phyloP scores from a whole-genome alignment of 2,329 filamentous ascomycete genomes.

The Lachnellula subtilissima region DNA sequence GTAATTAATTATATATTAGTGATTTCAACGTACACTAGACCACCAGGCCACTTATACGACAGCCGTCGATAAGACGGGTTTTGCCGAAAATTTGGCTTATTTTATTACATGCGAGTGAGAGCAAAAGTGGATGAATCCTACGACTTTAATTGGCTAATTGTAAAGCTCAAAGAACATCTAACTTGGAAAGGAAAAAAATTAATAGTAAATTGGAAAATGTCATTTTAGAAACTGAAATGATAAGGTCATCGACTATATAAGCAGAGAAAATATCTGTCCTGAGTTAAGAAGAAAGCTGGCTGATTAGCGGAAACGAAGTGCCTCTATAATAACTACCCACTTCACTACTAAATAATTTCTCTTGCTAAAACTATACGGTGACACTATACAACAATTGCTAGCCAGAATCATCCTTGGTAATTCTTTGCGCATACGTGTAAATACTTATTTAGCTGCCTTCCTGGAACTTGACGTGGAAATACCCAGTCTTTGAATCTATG shows the following conservation, averaged over 20 bases:
- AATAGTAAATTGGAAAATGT: too few species aligned
- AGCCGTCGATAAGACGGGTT: neutral
- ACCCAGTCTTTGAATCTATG: neutral
- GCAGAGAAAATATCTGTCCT: too few species aligned
- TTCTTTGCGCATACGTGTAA: neutral
- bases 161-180: neutral
- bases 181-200: neutral
- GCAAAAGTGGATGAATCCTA: neutral
- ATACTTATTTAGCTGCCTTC: neutral
- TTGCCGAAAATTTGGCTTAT: neutral
- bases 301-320: too few species aligned
- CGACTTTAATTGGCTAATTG: neutral
- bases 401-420: too few species aligned
- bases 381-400: neutral
- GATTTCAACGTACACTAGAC: neutral
- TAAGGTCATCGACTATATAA: too few species aligned
- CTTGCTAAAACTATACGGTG: neutral
- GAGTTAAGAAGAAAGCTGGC: too few species aligned
- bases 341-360: neutral
- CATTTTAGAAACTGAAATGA: too few species aligned
- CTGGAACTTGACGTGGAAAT: slow-evolving; percentile 4
- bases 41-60: neutral
- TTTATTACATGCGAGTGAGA: neutral
- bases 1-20: neutral
- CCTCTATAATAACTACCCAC: too few species aligned